phyloP scores from a whole-genome alignment of 768 basidiomycete species.

The Dentipellis fragilis region DNA sequence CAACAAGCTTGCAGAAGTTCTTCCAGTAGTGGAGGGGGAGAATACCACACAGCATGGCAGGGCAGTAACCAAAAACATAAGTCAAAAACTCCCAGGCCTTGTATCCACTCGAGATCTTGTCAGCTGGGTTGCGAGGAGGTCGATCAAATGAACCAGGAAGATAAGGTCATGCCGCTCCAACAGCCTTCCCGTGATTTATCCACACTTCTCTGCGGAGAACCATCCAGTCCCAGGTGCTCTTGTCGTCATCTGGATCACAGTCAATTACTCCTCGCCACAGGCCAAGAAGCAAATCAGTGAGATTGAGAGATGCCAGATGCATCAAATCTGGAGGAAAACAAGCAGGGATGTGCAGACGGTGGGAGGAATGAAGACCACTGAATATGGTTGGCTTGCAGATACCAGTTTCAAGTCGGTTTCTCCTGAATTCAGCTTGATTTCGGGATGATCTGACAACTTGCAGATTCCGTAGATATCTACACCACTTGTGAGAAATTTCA shows the following conservation, averaged over 20 bases:
- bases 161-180: slow-evolving; percentile 13
- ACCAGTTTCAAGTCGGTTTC: neutral
- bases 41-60: slow-evolving; percentile 17
- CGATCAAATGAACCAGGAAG: slow-evolving; percentile 31
- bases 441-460: neutral
- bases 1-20: slow-evolving; percentile 21
- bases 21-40: slow-evolving; percentile 19
- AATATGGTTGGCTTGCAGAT: slow-evolving; percentile 4
- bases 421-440: neutral
- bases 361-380: neutral
- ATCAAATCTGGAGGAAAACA: slow-evolving; percentile 28
- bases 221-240: slow-evolving; percentile 16
- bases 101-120: slow-evolving; percentile 27
- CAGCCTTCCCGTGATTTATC: neutral
- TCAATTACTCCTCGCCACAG: slow-evolving; percentile 23
- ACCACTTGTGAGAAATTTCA: neutral
- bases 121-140: slow-evolving; percentile 30
- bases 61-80: slow-evolving; percentile 17
- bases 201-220: slow-evolving; percentile 14
- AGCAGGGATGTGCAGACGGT: slow-evolving; percentile 13
- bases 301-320: slow-evolving; percentile 30
- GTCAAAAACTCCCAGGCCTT: slow-evolving; percentile 20
- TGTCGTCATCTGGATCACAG: slow-evolving; percentile 16
- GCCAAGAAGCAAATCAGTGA: slow-evolving; percentile 23
- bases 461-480: neutral